These are phyloP conservation scores for Dendrothele bispora DNA, from an alignment of 768 basidiomycete species.

Conservation along the genomic window DNA sequence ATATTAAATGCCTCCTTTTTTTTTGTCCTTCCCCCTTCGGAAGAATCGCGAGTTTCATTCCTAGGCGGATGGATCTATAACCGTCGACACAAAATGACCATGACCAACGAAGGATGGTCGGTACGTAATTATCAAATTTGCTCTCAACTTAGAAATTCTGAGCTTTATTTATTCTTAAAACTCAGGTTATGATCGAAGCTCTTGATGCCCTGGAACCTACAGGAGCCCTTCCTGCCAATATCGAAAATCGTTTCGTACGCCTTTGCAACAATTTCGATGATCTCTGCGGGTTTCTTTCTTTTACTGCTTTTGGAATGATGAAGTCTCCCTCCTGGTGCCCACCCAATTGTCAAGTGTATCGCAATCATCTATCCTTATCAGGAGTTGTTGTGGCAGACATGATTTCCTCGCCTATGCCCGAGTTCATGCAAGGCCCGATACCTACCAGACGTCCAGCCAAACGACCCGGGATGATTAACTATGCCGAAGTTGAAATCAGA, in stretches of 20 bases:
- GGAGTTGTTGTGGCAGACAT: conserved; percentile 21
- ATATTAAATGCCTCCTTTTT: too few species aligned
- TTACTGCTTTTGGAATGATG: conserved; percentile 18
- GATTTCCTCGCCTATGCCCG: conserved; percentile 4
- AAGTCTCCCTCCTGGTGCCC: conserved; percentile 21
- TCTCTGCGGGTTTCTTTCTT: conserved; percentile 24
- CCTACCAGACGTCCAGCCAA: conserved; percentile 10
- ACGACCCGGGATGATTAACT: conserved; percentile 16
- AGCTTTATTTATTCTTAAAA: conserved; percentile 1
- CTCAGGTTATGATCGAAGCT: too few species aligned
- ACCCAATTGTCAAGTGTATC: conserved; percentile 2
- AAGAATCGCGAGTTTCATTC: conserved; percentile 19
- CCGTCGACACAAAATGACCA: conserved; percentile 14
- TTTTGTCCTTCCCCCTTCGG: too few species aligned
- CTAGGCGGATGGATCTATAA: conserved; percentile 33
- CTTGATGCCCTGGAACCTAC: too few species aligned
- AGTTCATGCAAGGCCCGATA: conserved; percentile 3
- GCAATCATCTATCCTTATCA: conserved; percentile 21
- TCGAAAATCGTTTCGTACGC: conserved; percentile 29
- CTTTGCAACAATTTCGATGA: conserved; percentile 29
- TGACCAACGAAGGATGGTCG: conserved; percentile 31
- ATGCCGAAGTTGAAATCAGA: conserved; percentile 21
- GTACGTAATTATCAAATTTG: conserved; percentile 15
- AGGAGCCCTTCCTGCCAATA: conserved; percentile 10
- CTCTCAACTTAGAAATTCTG: not conserved